Conservation (phyloP, 2,329 filamentous ascomycete genomes). For the Huntiella decipiens region DNA sequence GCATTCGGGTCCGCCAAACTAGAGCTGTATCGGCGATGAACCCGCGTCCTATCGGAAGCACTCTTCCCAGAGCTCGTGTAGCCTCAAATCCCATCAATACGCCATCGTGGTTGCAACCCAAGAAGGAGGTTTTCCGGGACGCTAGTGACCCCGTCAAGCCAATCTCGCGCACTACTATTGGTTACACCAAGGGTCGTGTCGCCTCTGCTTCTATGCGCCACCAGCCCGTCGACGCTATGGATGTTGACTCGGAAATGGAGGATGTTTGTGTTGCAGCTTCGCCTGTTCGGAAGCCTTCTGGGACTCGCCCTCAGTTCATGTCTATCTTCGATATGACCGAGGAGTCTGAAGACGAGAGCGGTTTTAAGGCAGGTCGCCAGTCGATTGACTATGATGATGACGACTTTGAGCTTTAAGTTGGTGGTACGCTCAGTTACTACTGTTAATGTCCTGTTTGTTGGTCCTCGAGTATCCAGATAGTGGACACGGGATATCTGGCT, state of each 20-base stretch:
- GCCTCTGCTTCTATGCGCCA: constrained; percentile 19
- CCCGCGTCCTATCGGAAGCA: constrained; percentile 15
- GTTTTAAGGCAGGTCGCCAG: constrained; percentile 17
- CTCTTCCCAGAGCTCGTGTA: constrained; percentile 21
- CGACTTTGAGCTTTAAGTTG: constrained; percentile 32
- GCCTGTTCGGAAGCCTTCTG: constrained; percentile 12
- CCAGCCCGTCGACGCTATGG: not conserved
- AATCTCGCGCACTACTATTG: constrained; percentile 63
- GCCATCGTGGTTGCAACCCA: constrained; percentile 10
- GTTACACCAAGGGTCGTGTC: constrained; percentile 60
- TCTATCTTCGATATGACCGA: constrained; percentile 36
- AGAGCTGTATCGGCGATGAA: constrained; percentile 8
- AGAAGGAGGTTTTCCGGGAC: constrained; percentile 3
- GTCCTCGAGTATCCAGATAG: constrained; percentile 8
- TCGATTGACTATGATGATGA: constrained; percentile 29
- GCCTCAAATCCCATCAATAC: constrained; percentile 3
- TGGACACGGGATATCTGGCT: constrained; percentile 10
- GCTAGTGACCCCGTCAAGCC: constrained; percentile 18
- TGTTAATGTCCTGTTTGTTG: constrained; percentile 1
- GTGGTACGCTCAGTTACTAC: not conserved
- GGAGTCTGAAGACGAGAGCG: constrained; percentile 22
- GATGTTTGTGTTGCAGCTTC: constrained; percentile 2
- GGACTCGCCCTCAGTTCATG: constrained; percentile 31
- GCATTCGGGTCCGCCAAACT: constrained; percentile 4
- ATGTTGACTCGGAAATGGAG: not conserved